Percentiles rank a stretch among this genome's conserved stretches.
Evolutionary conservation across 495 filamentous ascomycete genomes (phyloP).

Genomic region (Penicillium argentinense): DNA sequence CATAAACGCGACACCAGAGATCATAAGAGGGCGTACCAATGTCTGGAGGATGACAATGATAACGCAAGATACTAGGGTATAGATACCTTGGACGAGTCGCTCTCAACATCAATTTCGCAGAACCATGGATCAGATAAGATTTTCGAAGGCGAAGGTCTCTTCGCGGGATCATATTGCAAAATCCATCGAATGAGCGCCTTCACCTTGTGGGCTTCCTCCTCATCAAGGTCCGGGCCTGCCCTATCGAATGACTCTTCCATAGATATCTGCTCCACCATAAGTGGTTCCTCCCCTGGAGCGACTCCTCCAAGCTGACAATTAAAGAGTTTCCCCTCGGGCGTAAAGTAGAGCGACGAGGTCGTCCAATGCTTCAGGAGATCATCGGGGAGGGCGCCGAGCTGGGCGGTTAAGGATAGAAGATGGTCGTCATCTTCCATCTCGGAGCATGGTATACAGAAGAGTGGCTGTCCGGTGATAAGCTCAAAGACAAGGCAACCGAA

Average conservation of each 20-base stretch:
- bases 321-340: constrained; percentile 27
- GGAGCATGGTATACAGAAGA: constrained; percentile 27
- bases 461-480: constrained; percentile 29
- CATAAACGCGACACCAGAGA: no score
- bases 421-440: constrained; percentile 22
- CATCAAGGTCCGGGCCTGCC: constrained; percentile 22
- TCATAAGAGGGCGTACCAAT: no score
- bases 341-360: constrained; percentile 31
- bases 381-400: constrained; percentile 24
- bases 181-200: constrained; percentile 32
- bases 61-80: constrained; percentile 1
- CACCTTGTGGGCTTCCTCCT: constrained; percentile 25
- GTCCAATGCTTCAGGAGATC: constrained; percentile 27
- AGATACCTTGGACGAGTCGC: background rate
- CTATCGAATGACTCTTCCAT: constrained; percentile 32
- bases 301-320: constrained; percentile 24
- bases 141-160: constrained; percentile 28
- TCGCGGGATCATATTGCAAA: constrained; percentile 33
- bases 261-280: constrained; percentile 11
- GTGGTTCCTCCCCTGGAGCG: constrained; percentile 6
- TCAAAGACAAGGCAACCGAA: constrained; percentile 42
- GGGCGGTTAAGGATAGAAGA: constrained; percentile 20
- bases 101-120: constrained; percentile 10
- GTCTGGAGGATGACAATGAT: background rate
- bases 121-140: constrained; percentile 34